These are phyloP conservation scores for Zygosaccharomyces bailii DNA, from an alignment of 805 yeast genomes.

Conservation along the genomic window DNA sequence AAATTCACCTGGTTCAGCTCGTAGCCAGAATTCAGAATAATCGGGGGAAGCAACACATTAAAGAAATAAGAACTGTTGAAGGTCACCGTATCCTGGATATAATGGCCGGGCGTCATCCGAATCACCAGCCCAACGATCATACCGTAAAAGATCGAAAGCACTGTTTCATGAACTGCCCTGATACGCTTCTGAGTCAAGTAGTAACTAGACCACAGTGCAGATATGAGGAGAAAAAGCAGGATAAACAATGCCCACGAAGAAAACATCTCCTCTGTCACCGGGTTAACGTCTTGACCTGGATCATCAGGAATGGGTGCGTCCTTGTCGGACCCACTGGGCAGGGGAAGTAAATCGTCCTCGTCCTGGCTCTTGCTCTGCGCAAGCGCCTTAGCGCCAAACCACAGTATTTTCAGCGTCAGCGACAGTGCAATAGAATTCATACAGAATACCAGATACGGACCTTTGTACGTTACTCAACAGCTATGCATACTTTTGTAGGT, in stretches of 20 bases:
- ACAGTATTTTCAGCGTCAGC: conserved; percentile 14
- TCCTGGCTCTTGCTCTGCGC: conserved; percentile 28
- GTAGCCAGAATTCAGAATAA: conserved; percentile 92
- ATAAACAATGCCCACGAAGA: conserved; percentile 97
- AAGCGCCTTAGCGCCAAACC: conserved; percentile 16
- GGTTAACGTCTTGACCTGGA: conserved; percentile 66
- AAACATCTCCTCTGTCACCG: conserved; percentile 90
- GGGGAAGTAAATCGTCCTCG: conserved; percentile 41
- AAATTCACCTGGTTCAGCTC: conserved; percentile 95
- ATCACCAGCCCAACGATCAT: conserved; percentile 92
- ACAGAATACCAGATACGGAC: neutral
- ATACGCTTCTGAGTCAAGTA: conserved; percentile 86
- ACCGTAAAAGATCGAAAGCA: conserved; percentile 91
- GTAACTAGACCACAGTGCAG: conserved; percentile 94
- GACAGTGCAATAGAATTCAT: conserved; percentile 1
- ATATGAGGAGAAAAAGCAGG: conserved; percentile 68
- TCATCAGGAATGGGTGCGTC: conserved; percentile 44
- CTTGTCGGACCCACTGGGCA: conserved; percentile 27
- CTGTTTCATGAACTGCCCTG: conserved; percentile 97
- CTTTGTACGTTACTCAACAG: neutral
- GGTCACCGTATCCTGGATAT: conserved; percentile 94
- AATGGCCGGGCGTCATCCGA: conserved; percentile 90
- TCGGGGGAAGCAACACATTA: conserved; percentile 91
- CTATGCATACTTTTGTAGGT: no score
- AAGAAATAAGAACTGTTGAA: conserved; percentile 93